phyloP scores from a whole-genome alignment of 129 eudicot species.

The Arctium minus region DNA sequence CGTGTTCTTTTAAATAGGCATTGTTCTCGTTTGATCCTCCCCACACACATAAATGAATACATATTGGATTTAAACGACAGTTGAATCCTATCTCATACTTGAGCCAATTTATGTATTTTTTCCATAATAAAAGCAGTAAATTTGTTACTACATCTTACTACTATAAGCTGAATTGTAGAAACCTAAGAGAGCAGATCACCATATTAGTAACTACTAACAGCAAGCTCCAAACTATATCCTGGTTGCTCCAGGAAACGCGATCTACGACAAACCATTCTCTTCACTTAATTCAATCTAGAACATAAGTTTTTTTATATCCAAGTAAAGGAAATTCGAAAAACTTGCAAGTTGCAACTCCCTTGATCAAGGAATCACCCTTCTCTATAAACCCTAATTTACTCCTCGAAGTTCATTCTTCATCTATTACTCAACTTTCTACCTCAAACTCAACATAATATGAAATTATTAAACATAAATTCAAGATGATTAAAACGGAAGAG shows the following conservation, averaged over 20 bases:
- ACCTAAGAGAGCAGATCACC: neutral
- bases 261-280: neutral
- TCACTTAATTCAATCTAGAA: neutral
- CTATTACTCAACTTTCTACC: neutral
- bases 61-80: neutral
- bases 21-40: too few species aligned
- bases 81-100: slow-evolving; percentile 2
- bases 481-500: neutral
- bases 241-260: neutral
- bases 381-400: neutral
- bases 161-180: neutral
- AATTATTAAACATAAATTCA: neutral
- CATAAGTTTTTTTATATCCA: neutral
- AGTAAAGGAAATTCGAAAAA: neutral
- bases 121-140: neutral
- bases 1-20: too few species aligned
- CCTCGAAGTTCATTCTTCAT: neutral
- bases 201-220: neutral
- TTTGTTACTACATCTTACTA: neutral
- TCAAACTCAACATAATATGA: neutral
- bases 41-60: neutral
- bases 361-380: neutral
- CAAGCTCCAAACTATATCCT: neutral
- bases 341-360: neutral
- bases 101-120: neutral